Conservation (phyloP, 2,329 filamentous ascomycete genomes). For the Trichoderma cornu-damae region DNA sequence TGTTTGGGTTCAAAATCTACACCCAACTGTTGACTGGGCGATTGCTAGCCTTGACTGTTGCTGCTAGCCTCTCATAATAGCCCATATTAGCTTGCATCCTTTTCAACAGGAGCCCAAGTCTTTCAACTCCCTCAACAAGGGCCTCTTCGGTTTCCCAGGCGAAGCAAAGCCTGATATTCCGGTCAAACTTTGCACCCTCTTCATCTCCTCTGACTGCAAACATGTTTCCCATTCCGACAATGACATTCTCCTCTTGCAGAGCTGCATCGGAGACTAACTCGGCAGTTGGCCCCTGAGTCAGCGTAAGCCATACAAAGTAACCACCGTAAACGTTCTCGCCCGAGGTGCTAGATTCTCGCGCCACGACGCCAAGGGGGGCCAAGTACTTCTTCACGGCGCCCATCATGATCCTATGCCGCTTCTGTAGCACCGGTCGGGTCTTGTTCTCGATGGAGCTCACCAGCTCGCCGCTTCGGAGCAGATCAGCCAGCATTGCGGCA, state of each 20-base stretch:
- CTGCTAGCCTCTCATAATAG: slow-evolving; percentile 25
- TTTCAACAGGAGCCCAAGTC: slow-evolving; percentile 48
- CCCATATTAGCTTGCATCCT: slow-evolving; percentile 30
- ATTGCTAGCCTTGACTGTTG: not conserved
- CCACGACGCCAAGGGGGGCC: slow-evolving; percentile 54
- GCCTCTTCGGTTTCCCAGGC: slow-evolving; percentile 64
- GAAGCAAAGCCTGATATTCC: slow-evolving; percentile 63
- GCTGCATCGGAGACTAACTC: slow-evolving; percentile 54
- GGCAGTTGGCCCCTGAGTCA: slow-evolving; percentile 49
- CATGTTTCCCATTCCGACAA: slow-evolving; percentile 62
- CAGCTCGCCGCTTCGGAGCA: slow-evolving; percentile 43
- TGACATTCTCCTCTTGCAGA: slow-evolving; percentile 57
- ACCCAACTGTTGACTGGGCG: slow-evolving; percentile 9
- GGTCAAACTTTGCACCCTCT: slow-evolving; percentile 49
- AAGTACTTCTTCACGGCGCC: slow-evolving; percentile 55
- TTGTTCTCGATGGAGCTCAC: slow-evolving; percentile 39
- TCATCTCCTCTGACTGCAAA: slow-evolving; percentile 63
- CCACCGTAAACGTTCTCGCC: slow-evolving; percentile 60
- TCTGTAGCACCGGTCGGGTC: slow-evolving; percentile 43
- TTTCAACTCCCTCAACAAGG: slow-evolving; percentile 61
- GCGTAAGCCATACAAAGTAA: slow-evolving; percentile 77
- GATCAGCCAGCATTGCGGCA: slow-evolving; percentile 46
- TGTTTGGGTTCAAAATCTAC: not conserved
- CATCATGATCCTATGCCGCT: slow-evolving; percentile 49
- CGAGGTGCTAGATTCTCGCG: slow-evolving; percentile 36